Percentiles rank a stretch among this genome's conserved stretches.
Evolutionary conservation across 305 asterid genomes (phyloP).

Genomic region (Solanum chacoense): DNA sequence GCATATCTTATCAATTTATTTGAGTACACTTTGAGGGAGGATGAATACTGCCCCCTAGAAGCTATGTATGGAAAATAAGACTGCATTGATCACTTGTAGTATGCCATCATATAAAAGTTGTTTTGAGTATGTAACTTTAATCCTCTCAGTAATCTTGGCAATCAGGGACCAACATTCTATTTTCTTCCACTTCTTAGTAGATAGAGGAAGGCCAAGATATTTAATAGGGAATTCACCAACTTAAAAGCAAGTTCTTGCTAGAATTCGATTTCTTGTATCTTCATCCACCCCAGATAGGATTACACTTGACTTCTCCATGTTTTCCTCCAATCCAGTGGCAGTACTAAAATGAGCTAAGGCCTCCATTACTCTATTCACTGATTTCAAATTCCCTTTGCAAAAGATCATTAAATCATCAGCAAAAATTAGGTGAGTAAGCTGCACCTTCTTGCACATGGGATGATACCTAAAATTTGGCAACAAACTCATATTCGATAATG

Average conservation of each 20-base stretch:
- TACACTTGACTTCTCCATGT: neutral
- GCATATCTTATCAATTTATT: neutral
- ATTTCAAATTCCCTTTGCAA: neutral
- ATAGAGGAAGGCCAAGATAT: neutral
- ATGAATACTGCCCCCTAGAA: neutral
- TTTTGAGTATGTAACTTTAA: neutral
- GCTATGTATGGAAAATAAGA: neutral
- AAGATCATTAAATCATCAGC: neutral
- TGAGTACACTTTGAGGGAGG: neutral
- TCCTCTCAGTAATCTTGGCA: neutral
- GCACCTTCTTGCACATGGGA: neutral
- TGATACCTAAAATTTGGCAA: neutral
- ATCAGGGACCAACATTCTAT: neutral
- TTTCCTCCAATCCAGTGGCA: neutral
- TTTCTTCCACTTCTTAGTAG: neutral
- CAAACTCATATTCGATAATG: neutral
- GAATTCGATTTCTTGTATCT: neutral
- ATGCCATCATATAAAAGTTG: neutral
- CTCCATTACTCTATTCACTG: neutral
- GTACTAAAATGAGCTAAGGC: neutral
- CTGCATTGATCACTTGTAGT: neutral
- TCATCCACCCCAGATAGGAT: neutral
- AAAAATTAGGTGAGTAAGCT: too few relatives aligned
- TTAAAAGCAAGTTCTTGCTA: neutral
- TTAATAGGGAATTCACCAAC: neutral